Evolutionary conservation across 106 monocot species (phyloP), one percentile per base, ranked within the genome.

Genomic region (Cymbidium sinense): DNA sequence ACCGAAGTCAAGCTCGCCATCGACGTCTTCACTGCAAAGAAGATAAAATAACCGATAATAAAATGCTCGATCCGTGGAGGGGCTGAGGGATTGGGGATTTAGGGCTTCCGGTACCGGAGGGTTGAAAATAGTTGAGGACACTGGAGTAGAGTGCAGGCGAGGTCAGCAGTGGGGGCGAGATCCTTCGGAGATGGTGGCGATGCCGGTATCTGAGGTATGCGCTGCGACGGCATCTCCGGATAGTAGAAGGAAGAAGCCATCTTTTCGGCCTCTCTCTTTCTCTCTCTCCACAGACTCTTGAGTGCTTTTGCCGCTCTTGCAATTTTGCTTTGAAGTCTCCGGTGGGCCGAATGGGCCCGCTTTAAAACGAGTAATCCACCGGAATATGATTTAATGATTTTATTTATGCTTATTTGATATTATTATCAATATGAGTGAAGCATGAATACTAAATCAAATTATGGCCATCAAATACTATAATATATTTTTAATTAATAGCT

Each of bases 1-100:
- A 11, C n/a, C 69, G 65, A 95, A 95, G 5, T 80, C 86, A 33
- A 95, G 81, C 82, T 90, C 90, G 21, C 17, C 71, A 64, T 87
- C 81, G 2, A 70, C 35, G 27, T 86, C 86, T n/a, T 79, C 81
- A 47, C 91, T 91, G 75, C 27, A 11, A 76, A 27, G 55, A 77
- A 10, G 30, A 55, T 13, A 72, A 43, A 76, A 1, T 55, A 44
- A 50, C 2, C 28, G 7, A 0, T 23, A 28, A 2, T 34, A 43
- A 8, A 71, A 43, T 44, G 12, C 2, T 47, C 0, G 27, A 51
- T 43, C 31, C 47, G 19, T 6, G 47, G 43, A 62, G n/a, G 61
- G 37, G 31, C 4, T 20, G 52, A 2, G 8, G 19, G 33, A 12
- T 21, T 70, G 23, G 19, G n/a, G 43, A 34, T 21, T 77, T 76